Evolutionary conservation across 2,329 filamentous ascomycete species (phyloP).

Genomic region (Hirsutella minnesotensis): DNA sequence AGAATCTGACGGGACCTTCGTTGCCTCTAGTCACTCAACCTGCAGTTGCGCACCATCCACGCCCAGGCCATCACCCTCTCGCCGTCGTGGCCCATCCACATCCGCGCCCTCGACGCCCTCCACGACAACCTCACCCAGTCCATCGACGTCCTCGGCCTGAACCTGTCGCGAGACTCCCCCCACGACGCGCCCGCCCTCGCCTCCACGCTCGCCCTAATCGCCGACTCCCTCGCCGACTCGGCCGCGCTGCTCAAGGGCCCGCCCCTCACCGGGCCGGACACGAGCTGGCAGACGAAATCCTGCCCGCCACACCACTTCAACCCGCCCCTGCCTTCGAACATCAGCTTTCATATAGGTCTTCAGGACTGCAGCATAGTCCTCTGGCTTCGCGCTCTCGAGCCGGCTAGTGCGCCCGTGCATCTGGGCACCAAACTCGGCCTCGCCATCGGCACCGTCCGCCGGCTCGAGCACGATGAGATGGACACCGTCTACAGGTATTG

Average conservation of each 20-base stretch:
- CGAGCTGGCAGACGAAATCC: constrained; percentile 31
- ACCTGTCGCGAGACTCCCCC: constrained; percentile 48
- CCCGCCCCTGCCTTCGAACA: constrained; percentile 37
- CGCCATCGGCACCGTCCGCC: constrained; percentile 53
- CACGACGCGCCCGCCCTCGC: constrained; percentile 43
- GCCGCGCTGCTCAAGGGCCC: constrained; percentile 43
- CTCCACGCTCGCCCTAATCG: constrained; percentile 42
- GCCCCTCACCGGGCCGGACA: constrained; percentile 24
- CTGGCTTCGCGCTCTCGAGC: constrained; percentile 57
- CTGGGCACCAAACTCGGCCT: constrained; percentile 56
- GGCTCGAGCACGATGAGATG: constrained; percentile 67
- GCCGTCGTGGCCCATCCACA: constrained; percentile 36
- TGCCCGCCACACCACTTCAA: constrained; percentile 31
- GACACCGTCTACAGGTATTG: constrained; percentile 61
- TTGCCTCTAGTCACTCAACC: constrained; percentile 49
- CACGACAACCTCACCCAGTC: constrained; percentile 71
- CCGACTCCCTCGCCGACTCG: constrained; percentile 41
- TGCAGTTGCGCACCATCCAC: constrained; percentile 61
- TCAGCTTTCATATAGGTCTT: constrained; percentile 66
- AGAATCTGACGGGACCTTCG: too few species aligned
- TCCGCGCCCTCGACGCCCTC: constrained; percentile 60
- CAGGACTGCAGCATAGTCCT: constrained; percentile 60
- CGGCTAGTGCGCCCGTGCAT: constrained; percentile 48
- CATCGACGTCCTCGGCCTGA: constrained; percentile 72
- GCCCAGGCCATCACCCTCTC: constrained; percentile 36